Conservation (phyloP, 2,329 filamentous ascomycete species). For the Alternaria sp. region DNA sequence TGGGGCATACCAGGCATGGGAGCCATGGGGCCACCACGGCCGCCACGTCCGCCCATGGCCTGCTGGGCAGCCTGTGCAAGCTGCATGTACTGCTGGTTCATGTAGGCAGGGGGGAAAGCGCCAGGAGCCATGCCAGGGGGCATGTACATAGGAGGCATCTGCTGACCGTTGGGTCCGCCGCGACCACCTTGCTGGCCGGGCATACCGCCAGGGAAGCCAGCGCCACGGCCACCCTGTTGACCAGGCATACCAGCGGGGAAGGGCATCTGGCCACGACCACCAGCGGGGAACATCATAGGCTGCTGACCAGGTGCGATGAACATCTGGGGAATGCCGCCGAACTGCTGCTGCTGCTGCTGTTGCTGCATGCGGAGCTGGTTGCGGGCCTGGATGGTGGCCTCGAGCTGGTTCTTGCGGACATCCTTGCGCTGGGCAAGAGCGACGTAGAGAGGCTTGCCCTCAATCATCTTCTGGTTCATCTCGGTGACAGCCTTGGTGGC, state of each 20-base stretch:
- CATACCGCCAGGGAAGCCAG: slow-evolving; percentile 83
- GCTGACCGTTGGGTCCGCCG: slow-evolving; percentile 77
- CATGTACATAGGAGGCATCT: slow-evolving; percentile 87
- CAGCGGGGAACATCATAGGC: slow-evolving; percentile 66
- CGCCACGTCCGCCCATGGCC: slow-evolving; percentile 60
- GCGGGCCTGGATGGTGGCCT: slow-evolving; percentile 98
- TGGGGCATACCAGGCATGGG: slow-evolving; percentile 75
- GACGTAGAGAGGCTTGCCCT: slow-evolving; percentile 96
- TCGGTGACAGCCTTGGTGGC: slow-evolving; percentile 98
- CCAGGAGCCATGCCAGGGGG: slow-evolving; percentile 69
- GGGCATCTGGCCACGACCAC: slow-evolving; percentile 67
- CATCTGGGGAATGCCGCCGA: slow-evolving; percentile 69
- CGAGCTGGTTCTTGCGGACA: slow-evolving; percentile 97
- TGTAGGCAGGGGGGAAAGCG: slow-evolving; percentile 76
- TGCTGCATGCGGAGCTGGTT: slow-evolving; percentile 99
- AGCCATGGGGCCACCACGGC: slow-evolving; percentile 68
- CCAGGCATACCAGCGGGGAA: slow-evolving; percentile 70
- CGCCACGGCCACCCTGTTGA: slow-evolving; percentile 81
- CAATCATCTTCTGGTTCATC: slow-evolving; percentile 99
- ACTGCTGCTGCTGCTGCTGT: slow-evolving; percentile 75
- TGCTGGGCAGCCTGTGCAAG: slow-evolving; percentile 77
- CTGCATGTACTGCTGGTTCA: slow-evolving; percentile 81
- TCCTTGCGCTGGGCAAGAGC: slow-evolving; percentile 99
- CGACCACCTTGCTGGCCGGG: slow-evolving; percentile 86
- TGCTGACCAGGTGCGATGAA: slow-evolving; percentile 89